These are phyloP conservation scores for Nematocida major DNA, from an alignment of 371 early-diverging fungal species.

Conservation along the genomic window DNA sequence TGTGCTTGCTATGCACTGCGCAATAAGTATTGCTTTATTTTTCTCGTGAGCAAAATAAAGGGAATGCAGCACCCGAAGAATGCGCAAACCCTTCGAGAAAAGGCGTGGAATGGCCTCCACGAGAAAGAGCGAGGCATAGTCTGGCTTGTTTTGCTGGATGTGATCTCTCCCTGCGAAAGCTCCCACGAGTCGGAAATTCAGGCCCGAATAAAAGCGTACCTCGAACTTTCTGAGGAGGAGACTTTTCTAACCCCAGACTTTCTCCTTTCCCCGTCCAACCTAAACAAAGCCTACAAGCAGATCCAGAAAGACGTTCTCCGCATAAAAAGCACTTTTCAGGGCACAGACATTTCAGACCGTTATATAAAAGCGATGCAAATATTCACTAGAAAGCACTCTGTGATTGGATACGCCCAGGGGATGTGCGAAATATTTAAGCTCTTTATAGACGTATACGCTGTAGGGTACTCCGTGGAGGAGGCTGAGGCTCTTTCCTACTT, in stretches of 20 bases:
- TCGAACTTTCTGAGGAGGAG: too few relatives aligned
- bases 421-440: constrained; percentile 49
- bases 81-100: constrained; percentile 2
- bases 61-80: neutral
- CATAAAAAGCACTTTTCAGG: neutral
- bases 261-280: neutral
- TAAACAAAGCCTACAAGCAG: constrained; percentile 3
- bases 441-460: constrained; percentile 27
- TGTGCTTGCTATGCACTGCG: too few relatives aligned
- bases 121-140: neutral
- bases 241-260: constrained; percentile 29
- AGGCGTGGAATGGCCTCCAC: constrained; percentile 38
- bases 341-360: neutral
- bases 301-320: constrained; percentile 34
- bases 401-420: constrained; percentile 47
- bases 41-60: neutral
- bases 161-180: neutral
- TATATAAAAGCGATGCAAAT: constrained; percentile 27
- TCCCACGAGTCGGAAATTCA: neutral
- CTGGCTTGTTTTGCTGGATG: constrained; percentile 44
- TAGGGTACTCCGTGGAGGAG: neutral
- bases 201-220: neutral
- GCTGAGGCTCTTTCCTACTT: constrained; percentile 43
- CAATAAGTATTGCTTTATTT: neutral
- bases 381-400: constrained; percentile 26